phyloP scores from a whole-genome alignment of 169 alveolate genomes.

The Fabrea salina region DNA sequence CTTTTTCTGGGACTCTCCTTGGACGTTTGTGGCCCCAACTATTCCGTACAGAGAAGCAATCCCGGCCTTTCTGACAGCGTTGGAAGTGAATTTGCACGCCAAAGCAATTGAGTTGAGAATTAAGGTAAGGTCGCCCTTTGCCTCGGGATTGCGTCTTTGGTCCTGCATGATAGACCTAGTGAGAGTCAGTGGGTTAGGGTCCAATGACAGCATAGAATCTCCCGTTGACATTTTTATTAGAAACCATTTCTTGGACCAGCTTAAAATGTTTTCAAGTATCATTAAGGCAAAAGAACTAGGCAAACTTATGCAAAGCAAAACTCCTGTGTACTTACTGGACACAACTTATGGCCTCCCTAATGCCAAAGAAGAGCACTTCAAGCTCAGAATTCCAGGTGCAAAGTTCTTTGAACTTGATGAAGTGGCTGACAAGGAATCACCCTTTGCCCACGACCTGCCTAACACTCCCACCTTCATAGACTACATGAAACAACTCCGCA shows the following conservation, averaged over 20 bases:
- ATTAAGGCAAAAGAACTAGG: background rate
- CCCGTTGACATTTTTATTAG: too few species aligned
- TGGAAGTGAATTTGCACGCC: constrained; percentile 46
- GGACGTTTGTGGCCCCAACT: constrained; percentile 48
- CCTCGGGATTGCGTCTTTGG: constrained; percentile 34
- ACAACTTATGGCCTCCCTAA: constrained; percentile 28
- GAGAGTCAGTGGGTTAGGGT: constrained; percentile 32
- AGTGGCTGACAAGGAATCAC: background rate
- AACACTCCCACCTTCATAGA: background rate
- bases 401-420: background rate
- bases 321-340: constrained; percentile 15
- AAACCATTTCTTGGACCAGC: too few species aligned
- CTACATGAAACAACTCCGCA: background rate
- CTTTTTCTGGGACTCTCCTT: constrained; percentile 67
- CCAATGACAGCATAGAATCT: constrained; percentile 13
- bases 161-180: constrained; percentile 24
- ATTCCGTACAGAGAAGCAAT: constrained; percentile 38
- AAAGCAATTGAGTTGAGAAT: constrained; percentile 35
- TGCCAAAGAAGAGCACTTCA: background rate
- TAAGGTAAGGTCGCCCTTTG: constrained; percentile 42
- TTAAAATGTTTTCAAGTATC: too few species aligned
- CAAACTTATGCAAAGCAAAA: background rate
- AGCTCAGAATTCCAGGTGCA: constrained; percentile 3
- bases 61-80: constrained; percentile 42
- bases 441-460: constrained; percentile 30